Conservation (phyloP, 2,329 filamentous ascomycete species). For the Xylariaceae sp. region DNA sequence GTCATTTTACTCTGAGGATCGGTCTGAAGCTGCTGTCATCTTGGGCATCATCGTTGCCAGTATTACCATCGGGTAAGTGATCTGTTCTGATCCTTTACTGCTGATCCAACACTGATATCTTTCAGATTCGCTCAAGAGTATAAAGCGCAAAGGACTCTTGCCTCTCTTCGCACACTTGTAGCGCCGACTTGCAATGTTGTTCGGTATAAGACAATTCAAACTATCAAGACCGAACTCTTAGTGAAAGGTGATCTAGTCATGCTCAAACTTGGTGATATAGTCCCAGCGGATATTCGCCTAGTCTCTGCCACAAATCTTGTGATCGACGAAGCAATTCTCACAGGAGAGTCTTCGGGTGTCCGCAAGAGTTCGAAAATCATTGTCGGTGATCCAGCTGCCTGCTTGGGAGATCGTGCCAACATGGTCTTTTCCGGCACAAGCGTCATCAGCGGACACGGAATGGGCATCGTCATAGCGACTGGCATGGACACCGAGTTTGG, state of each 20-base stretch:
- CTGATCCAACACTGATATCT: no score
- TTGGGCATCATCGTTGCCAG: no score
- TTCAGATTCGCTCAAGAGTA: no score
- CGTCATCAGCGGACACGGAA: slow-evolving; percentile 68
- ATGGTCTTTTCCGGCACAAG: slow-evolving; percentile 71
- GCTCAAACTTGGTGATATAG: slow-evolving; percentile 68
- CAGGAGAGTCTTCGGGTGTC: slow-evolving; percentile 70
- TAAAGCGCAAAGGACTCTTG: no score
- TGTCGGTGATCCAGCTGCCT: slow-evolving; percentile 52
- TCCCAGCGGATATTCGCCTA: slow-evolving; percentile 68
- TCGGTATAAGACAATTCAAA: no score
- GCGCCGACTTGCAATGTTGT: no score
- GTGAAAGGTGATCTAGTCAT: slow-evolving; percentile 69
- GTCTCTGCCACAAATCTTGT: slow-evolving; percentile 74
- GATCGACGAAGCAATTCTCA: slow-evolving; percentile 74
- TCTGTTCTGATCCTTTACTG: no score
- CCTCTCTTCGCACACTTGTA: no score
- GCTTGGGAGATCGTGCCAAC: slow-evolving; percentile 69
- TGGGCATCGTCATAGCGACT: slow-evolving; percentile 68
- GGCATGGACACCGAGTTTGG: slow-evolving; percentile 70
- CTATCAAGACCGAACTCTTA: no score
- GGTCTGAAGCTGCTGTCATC: no score
- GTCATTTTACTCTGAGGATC: no score
- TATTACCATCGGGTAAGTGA: no score
- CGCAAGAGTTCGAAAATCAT: slow-evolving; percentile 59